Base-by-base conservation (phyloP, 2,329 filamentous ascomycete genomes). In the Ophiobolus disseminans region DNA sequence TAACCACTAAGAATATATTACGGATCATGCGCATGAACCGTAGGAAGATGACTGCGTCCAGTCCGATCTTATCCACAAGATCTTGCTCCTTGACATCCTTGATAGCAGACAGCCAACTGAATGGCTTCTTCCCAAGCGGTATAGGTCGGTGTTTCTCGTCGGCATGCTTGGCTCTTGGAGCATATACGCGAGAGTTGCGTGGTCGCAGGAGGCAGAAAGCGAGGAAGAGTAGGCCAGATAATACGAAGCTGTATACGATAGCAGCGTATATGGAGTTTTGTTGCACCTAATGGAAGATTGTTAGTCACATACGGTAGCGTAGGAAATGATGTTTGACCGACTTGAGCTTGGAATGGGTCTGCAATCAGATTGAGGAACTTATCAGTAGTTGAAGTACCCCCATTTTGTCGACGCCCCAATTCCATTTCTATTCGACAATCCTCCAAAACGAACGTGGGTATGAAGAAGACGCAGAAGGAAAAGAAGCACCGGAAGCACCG, bases 41-140 rank as follows among this genome's bases (percentile, higher is more conserved):
- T 57, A 97, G 78, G 70, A 97, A 97, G 23, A 97, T 77, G 2
- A 89, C 88, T 3, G 92, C 94, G 74, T 99, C 94, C 75, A 99
- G 80, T 30, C 94, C 94, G 20, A 96, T 86, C 62, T 89, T 86
- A 14, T 88, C 82, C n/a, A 96, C 81, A 45, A 97, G 73, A 5
- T 90, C 83, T 48, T 85, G 78, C 75, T 97, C 94, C 48, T 83
- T 86, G 21, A 89, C 91, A 53, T 80, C 82, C 71, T 90, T 80
- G 35, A 97, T 76, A 0, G 93, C 91, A 16, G 78, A 78, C 16
- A 96, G 69, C 94, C 94, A 97, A 41, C 90, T 86, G 69, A 96
- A 91, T 14, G 92, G 78, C n/a, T 90, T 89, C 66, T 88, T 94
- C 45, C 87, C 89, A 63, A 97, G 82, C 0, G 88, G 85, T 9